Evolutionary conservation across 2,329 filamentous ascomycete genomes (phyloP).

Genomic region (Claviceps purpurea): DNA sequence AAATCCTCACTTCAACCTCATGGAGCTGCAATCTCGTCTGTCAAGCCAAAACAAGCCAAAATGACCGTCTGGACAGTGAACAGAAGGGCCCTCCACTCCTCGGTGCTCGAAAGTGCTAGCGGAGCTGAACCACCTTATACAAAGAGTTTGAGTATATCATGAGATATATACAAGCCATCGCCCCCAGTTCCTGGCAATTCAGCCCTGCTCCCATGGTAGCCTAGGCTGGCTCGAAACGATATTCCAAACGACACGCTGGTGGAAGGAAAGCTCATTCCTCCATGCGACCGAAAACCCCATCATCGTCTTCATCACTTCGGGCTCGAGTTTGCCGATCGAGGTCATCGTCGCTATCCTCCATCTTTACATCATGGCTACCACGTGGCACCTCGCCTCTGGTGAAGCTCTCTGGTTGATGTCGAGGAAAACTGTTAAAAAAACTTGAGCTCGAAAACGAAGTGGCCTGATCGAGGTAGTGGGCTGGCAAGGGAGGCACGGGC

Average conservation of each 20-base stretch:
- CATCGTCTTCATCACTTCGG: slow-evolving; percentile 78
- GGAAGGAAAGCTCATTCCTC: slow-evolving; percentile 50
- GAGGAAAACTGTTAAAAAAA: slow-evolving; percentile 50
- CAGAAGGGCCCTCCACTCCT: slow-evolving; percentile 44
- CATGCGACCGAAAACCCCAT: slow-evolving; percentile 93
- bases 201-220: slow-evolving; percentile 17
- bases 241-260: not conserved
- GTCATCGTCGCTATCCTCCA: slow-evolving; percentile 56
- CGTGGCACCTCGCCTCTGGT: slow-evolving; percentile 43
- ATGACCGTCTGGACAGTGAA: slow-evolving; percentile 9
- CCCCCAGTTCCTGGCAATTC: slow-evolving; percentile 16
- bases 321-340: slow-evolving; percentile 47
- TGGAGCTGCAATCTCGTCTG: slow-evolving; percentile 35
- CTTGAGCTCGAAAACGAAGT: slow-evolving; percentile 43
- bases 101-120: slow-evolving; percentile 52
- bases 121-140: slow-evolving; percentile 47
- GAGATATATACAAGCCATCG: slow-evolving; percentile 36
- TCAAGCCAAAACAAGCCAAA: slow-evolving; percentile 8
- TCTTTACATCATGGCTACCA: slow-evolving; percentile 47
- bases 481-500: slow-evolving; percentile 76
- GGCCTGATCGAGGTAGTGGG: slow-evolving; percentile 57
- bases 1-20: slow-evolving; percentile 59
- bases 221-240: slow-evolving; percentile 1
- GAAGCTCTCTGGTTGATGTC: slow-evolving; percentile 50
- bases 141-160: slow-evolving; percentile 24